Evolutionary conservation across 805 yeast genomes (phyloP).

Genomic region (Spathaspora arborariae): DNA sequence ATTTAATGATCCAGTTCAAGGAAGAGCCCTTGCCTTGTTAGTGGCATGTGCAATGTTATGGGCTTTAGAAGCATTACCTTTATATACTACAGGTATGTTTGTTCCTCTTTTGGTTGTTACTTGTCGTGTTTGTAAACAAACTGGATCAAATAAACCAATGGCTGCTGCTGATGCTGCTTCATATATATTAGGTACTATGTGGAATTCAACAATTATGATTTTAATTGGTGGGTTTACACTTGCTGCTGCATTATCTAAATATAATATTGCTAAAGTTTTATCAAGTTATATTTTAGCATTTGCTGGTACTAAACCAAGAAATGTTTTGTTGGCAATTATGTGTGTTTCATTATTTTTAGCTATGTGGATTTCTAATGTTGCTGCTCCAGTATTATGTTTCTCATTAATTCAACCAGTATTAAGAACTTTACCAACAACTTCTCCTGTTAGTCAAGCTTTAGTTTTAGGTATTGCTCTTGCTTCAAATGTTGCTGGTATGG

Average conservation of each 20-base stretch:
- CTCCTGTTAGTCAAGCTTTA: slow-evolving; percentile 76
- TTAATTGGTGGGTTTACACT: slow-evolving; percentile 90
- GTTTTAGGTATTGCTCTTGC: slow-evolving; percentile 91
- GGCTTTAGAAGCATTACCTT: slow-evolving; percentile 52
- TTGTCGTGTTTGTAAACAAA: slow-evolving; percentile 47
- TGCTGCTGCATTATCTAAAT: slow-evolving; percentile 92
- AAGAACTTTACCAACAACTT: slow-evolving; percentile 75
- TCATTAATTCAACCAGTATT: slow-evolving; percentile 89
- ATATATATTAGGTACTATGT: slow-evolving; percentile 81
- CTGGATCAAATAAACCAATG: slow-evolving; percentile 44
- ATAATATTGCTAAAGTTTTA: slow-evolving; percentile 79
- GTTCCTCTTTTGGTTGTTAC: slow-evolving; percentile 46
- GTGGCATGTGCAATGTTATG: slow-evolving; percentile 51
- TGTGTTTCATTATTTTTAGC: slow-evolving; percentile 78
- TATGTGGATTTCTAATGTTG: slow-evolving; percentile 96
- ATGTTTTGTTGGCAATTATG: slow-evolving; percentile 78
- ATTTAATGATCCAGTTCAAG: slow-evolving; percentile 60
- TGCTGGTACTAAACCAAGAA: slow-evolving; percentile 84
- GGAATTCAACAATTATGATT: slow-evolving; percentile 91
- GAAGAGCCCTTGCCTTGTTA: slow-evolving; percentile 66
- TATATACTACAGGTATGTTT: slow-evolving; percentile 46
- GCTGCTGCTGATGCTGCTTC: slow-evolving; percentile 67
- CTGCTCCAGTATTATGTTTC: slow-evolving; percentile 91
- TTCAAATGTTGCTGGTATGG: slow-evolving; percentile 93
- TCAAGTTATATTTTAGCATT: slow-evolving; percentile 77